Conservation (phyloP, 768 basidiomycete species). For the Psilocybe cyanescens region DNA sequence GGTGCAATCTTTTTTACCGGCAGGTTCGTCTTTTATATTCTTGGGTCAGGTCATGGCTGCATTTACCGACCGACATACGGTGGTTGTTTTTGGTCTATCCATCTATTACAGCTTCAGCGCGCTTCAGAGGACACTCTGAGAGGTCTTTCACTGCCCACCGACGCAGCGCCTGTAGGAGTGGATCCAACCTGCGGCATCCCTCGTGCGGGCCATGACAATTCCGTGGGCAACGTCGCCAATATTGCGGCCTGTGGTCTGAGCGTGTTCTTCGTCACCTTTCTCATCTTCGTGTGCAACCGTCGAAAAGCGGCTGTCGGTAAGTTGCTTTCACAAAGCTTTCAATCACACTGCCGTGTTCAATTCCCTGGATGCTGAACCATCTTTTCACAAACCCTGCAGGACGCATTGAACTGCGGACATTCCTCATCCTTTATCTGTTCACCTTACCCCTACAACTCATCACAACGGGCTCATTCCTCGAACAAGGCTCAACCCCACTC, state of each 20-base stretch:
- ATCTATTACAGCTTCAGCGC: slow-evolving; percentile 39
- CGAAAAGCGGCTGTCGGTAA: slow-evolving; percentile 85
- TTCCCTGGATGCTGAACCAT: background rate
- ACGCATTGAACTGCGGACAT: slow-evolving; percentile 71
- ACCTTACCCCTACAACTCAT: slow-evolving; percentile 82
- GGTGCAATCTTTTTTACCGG: slow-evolving; percentile 94
- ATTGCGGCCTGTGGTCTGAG: slow-evolving; percentile 81
- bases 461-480: slow-evolving; percentile 76
- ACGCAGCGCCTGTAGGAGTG: slow-evolving; percentile 78
- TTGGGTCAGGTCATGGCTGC: slow-evolving; percentile 10
- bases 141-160: slow-evolving; percentile 46
- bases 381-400: slow-evolving; percentile 31
- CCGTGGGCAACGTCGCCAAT: slow-evolving; percentile 85
- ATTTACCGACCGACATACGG: background rate
- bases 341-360: background rate
- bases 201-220: slow-evolving; percentile 56
- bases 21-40: slow-evolving; percentile 57
- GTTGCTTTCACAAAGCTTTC: slow-evolving; percentile 9
- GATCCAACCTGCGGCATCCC: slow-evolving; percentile 82
- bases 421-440: slow-evolving; percentile 68
- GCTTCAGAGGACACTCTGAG: slow-evolving; percentile 30
- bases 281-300: slow-evolving; percentile 62
- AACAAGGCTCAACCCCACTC: slow-evolving; percentile 76
- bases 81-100: background rate
- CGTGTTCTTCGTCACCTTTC: slow-evolving; percentile 56